phyloP scores from a whole-genome alignment of 345 rosid genomes.

The Theobroma cacao region DNA sequence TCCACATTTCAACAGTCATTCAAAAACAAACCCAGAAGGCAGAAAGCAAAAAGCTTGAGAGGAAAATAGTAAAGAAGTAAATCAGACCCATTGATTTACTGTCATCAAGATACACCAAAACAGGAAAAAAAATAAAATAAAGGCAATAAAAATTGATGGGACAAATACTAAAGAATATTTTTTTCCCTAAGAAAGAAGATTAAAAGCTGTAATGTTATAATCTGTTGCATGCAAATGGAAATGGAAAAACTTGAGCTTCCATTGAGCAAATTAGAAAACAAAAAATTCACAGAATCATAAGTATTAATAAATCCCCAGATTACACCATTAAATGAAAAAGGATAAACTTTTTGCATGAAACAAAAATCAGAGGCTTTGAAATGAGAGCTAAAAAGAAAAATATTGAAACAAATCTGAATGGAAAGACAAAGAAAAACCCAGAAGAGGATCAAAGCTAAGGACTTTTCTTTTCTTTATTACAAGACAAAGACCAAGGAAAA shows the following conservation, averaged over 20 bases:
- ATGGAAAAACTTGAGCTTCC: neutral
- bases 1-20: neutral
- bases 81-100: conserved; percentile 4
- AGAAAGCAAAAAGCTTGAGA: neutral
- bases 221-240: conserved; percentile 11
- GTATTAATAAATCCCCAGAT: conserved; percentile 1
- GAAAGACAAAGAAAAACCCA: neutral
- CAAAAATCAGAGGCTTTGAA: neutral
- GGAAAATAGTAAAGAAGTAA: neutral
- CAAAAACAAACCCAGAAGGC: neutral
- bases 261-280: neutral
- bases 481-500: neutral
- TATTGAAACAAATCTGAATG: neutral
- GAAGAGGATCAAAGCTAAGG: neutral
- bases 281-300: neutral
- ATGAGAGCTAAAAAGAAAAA: neutral
- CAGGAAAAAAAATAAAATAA: neutral
- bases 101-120: neutral
- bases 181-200: neutral
- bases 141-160: neutral
- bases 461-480: neutral
- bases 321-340: neutral
- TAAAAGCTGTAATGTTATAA: neutral
- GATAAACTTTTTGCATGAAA: conserved; percentile 7
- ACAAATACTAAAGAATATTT: neutral